Base-by-base conservation (phyloP, 139 green algal species). In the Raphidocelis subcapitata region DNA sequence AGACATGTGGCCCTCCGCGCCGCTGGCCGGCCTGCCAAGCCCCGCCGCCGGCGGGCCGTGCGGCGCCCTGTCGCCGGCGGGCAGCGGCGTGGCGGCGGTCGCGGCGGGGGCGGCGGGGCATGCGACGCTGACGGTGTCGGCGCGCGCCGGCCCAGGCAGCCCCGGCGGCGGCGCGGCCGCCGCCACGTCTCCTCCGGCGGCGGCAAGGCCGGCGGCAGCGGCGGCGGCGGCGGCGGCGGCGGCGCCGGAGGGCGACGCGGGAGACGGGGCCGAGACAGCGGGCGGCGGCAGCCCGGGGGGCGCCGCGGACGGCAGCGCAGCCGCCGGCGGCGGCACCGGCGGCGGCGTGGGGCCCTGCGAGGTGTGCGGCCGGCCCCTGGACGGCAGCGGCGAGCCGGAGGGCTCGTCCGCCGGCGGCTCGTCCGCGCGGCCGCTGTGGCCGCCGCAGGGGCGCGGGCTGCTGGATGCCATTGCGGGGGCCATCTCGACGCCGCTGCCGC, bases 1-100 rank as follows among this genome's bases (percentile, higher is more conserved):
- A n/a, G 70, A 77, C 32, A 77, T 77, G 61, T 77, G 60, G 3
- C 70, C 70, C 3, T 69, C 61, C 24, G 61, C 62, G 26, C 47
- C 62, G 54, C 24, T 29, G 24, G 54, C 54, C 10, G 24, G 24
- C 10, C 24, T 10, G 47, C 18, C 47, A 18, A 56, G 16, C 47
- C 47, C 47, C 16, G 47, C 15, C 16, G 47, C 15, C 16, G 16
- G 47, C 47, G 15, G 16, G 12, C 24, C 54, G 10, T 61, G 54
- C 24, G 24, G 10, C 54, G 54, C 41, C 41, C 8, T 12, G 8
- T 20, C 41, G 41, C 41, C 41, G 54, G 54, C 54, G 54, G 5
- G 10, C 5, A 14, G 10, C 5, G 8, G 16, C 2, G 3, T 14
- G 54, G 12, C 10, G 54, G 54, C 54, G 54, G 10, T 20, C 10